phyloP scores from a whole-genome alignment of 192 early-diverging fungal genomes.

The Backusella luteola region DNA sequence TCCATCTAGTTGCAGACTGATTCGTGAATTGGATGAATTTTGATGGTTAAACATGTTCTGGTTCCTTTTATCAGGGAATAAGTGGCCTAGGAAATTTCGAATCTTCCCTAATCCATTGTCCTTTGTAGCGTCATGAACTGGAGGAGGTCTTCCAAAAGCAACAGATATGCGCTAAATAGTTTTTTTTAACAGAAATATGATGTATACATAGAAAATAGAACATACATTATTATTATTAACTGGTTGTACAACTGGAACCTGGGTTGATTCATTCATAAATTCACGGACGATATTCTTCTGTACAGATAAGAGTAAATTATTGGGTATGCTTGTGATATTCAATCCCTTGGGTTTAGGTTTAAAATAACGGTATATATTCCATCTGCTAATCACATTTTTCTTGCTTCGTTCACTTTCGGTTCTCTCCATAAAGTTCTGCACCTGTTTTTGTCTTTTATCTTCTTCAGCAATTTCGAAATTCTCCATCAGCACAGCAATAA shows the following conservation, averaged over 20 bases:
- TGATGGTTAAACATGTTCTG: background rate
- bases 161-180: background rate
- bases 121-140: background rate
- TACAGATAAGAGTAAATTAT: slow-evolving; percentile 39
- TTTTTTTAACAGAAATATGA: background rate
- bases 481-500: slow-evolving; percentile 65
- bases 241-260: background rate
- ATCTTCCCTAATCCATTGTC: background rate
- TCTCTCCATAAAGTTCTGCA: slow-evolving; percentile 41
- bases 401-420: slow-evolving; percentile 29
- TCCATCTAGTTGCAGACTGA: slow-evolving; percentile 20
- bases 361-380: slow-evolving; percentile 53
- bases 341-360: slow-evolving; percentile 46
- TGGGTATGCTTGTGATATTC: slow-evolving; percentile 41
- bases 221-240: background rate
- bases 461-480: slow-evolving; percentile 62
- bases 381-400: slow-evolving; percentile 44
- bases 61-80: background rate
- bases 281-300: slow-evolving; percentile 51
- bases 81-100: background rate
- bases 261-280: slow-evolving; percentile 32
- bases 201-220: background rate
- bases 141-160: background rate
- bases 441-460: slow-evolving; percentile 50
- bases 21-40: slow-evolving; percentile 1